phyloP scores from a whole-genome alignment of 108 stramenopile species.

The Fragilaria radians region DNA sequence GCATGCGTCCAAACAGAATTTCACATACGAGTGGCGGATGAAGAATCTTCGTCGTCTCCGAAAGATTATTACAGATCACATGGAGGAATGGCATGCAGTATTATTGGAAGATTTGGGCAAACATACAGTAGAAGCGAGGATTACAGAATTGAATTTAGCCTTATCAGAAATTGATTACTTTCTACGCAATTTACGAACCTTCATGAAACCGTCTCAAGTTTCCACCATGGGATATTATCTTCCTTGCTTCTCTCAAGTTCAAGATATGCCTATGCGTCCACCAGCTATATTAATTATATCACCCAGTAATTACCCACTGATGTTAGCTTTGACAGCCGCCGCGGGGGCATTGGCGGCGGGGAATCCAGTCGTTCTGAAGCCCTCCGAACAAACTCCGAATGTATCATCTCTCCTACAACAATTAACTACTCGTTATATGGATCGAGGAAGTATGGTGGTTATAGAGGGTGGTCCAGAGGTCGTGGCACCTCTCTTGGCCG shows the following conservation, averaged over 20 bases:
- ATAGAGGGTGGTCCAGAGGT: slow-evolving; percentile 60
- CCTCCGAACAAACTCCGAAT: slow-evolving; percentile 50
- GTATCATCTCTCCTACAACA: slow-evolving; percentile 30
- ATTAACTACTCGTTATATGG: slow-evolving; percentile 51
- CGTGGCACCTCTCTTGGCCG: slow-evolving; percentile 44
- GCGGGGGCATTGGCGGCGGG: slow-evolving; percentile 77
- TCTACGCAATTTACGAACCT: slow-evolving; percentile 18
- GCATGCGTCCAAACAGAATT: slow-evolving; percentile 29
- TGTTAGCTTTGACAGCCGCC: slow-evolving; percentile 43
- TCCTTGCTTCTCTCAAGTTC: slow-evolving; percentile 12
- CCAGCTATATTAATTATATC: slow-evolving; percentile 52
- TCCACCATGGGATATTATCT: slow-evolving; percentile 12
- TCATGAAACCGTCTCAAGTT: slow-evolving; percentile 27
- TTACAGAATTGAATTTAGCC: slow-evolving; percentile 19
- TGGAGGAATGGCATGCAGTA: slow-evolving; percentile 14
- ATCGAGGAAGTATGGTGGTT: slow-evolving; percentile 40
- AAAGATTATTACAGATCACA: slow-evolving; percentile 19
- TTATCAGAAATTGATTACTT: slow-evolving; percentile 19
- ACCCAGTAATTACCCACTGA: slow-evolving; percentile 86
- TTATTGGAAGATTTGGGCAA: slow-evolving; percentile 30
- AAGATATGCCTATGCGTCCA: slow-evolving; percentile 18
- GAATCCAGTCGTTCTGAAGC: slow-evolving; percentile 77
- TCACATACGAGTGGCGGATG: slow-evolving; percentile 34
- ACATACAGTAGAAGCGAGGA: slow-evolving; percentile 15
- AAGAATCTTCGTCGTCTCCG: slow-evolving; percentile 18